phyloP scores from a whole-genome alignment of 345 rosid species.

The Theobroma cacao region DNA sequence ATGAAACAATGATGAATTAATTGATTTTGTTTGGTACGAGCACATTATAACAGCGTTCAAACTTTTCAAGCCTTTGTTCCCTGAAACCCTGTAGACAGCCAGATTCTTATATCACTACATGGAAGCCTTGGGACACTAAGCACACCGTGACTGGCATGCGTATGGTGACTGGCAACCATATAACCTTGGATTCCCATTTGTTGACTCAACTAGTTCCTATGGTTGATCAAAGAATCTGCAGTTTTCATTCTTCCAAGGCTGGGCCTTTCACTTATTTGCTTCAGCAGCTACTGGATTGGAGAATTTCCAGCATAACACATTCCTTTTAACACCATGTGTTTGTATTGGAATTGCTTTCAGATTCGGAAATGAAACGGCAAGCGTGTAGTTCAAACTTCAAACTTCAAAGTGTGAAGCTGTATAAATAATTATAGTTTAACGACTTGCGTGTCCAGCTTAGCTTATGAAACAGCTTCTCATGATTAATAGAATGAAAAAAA shows the following conservation, averaged over 20 bases:
- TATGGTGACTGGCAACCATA: not conserved
- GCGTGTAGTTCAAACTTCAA: too few species aligned
- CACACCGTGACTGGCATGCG: not conserved
- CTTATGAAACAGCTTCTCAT: too few species aligned
- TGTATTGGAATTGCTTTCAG: too few species aligned
- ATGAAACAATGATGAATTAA: not conserved
- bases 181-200: not conserved
- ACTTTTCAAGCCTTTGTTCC: not conserved
- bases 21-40: not conserved
- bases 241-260: not conserved
- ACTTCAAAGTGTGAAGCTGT: too few species aligned
- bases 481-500: too few species aligned
- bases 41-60: not conserved
- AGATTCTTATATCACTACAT: not conserved
- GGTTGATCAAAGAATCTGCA: not conserved
- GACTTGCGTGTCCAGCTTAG: too few species aligned
- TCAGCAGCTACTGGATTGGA: too few species aligned
- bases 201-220: not conserved
- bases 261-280: not conserved
- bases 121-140: not conserved
- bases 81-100: not conserved
- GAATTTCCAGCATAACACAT: too few species aligned
- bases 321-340: too few species aligned
- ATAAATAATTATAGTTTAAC: too few species aligned
- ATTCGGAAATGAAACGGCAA: too few species aligned